A percentile compares a stretch with the other conserved stretches of the same genome.
phyloP scores from a whole-genome alignment of 805 yeast species.

The Yueomyces sinensis region DNA sequence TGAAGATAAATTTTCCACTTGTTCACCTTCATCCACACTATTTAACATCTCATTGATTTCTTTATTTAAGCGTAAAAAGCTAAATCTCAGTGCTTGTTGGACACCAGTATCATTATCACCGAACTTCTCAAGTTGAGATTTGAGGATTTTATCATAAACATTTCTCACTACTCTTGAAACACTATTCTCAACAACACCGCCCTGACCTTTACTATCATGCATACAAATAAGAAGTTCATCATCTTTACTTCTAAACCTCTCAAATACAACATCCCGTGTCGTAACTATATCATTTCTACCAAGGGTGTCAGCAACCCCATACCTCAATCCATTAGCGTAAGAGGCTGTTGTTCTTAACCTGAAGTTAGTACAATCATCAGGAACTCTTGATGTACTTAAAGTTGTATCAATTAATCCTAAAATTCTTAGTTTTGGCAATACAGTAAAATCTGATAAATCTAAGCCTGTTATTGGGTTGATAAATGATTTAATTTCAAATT shows the following conservation, averaged over 20 bases:
- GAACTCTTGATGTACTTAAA: constrained; percentile 72
- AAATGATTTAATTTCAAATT: constrained; percentile 73
- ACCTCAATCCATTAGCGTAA: constrained; percentile 56
- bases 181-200: constrained; percentile 38
- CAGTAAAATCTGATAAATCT: constrained; percentile 45
- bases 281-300: constrained; percentile 55
- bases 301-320: constrained; percentile 84
- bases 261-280: constrained; percentile 74
- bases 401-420: constrained; percentile 94
- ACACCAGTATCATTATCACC: constrained; percentile 35
- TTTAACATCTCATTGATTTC: constrained; percentile 48
- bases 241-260: constrained; percentile 73
- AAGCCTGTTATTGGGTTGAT: constrained; percentile 35
- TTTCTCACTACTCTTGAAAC: constrained; percentile 64
- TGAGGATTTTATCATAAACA: constrained; percentile 55
- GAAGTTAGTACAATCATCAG: constrained; percentile 71
- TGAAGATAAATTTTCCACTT: constrained; percentile 34
- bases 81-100: constrained; percentile 65
- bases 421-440: constrained; percentile 53
- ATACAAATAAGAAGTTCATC: constrained; percentile 71
- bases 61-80: constrained; percentile 68
- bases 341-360: constrained; percentile 89
- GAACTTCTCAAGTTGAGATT: constrained; percentile 26
- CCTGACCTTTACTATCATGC: constrained; percentile 66
- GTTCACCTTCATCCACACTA: constrained; percentile 39